Conservation (phyloP, 257 asterid species). For the Anisodus acutangulus region DNA sequence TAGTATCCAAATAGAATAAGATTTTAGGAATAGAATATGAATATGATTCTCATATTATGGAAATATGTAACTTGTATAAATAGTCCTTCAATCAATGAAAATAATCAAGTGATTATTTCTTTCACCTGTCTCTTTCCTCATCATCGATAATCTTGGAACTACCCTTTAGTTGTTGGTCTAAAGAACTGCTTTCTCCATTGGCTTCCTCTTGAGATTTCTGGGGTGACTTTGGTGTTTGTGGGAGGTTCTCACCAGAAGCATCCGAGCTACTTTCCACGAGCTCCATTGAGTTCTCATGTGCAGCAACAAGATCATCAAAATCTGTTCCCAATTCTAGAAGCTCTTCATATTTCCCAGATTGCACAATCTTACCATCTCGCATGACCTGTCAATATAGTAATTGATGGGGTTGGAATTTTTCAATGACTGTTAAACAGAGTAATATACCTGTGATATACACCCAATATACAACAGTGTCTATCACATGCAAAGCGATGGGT, state of each 20-base stretch:
- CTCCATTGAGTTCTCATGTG: constrained; percentile 64
- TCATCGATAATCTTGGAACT: constrained; percentile 63
- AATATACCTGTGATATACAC: too few species aligned
- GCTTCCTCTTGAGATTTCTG: constrained; percentile 34
- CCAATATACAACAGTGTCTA: too few species aligned
- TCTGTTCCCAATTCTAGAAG: constrained; percentile 53
- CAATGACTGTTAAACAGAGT: too few species aligned
- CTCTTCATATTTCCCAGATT: constrained; percentile 64
- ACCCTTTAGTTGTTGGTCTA: constrained; percentile 36
- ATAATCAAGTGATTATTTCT: too few species aligned
- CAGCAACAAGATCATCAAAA: constrained; percentile 64
- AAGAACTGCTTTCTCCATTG: constrained; percentile 31
- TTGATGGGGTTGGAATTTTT: neutral
- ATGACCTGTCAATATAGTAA: constrained; percentile 49
- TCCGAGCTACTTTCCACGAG: constrained; percentile 49
- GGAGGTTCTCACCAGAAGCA: constrained; percentile 27
- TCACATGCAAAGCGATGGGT: too few species aligned
- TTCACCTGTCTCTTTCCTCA: too few species aligned
- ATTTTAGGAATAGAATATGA: too few species aligned
- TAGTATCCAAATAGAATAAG: too few species aligned
- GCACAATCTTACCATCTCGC: constrained; percentile 67
- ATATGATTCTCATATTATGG: too few species aligned
- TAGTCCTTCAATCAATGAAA: too few species aligned
- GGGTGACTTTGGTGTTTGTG: constrained; percentile 39
- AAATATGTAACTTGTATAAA: too few species aligned